Base-by-base conservation (phyloP, 1,284 basidiomycete genomes). In the Trichosporon sp. region DNA sequence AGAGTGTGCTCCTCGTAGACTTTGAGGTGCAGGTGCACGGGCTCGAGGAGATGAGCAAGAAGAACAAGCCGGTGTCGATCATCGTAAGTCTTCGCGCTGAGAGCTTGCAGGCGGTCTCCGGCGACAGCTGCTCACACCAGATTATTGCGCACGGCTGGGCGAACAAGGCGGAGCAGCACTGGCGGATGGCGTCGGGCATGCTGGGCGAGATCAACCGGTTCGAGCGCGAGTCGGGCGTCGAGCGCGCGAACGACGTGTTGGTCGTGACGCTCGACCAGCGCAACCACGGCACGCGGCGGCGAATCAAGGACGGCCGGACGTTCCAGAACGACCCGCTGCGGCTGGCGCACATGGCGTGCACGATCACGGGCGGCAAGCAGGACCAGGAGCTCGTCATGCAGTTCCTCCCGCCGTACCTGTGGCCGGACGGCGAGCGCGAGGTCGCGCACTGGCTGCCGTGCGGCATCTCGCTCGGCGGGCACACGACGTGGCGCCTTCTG, bases 331-430 rank as follows among this genome's bases (percentile, higher is more conserved):
- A 92, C 74, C 85, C 86, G n/a, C 82, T 84, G 2, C 91, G 92
- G 83, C 72, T 81, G 15, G 47, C 44, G 31, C 44, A 47, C 47
- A 65, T 65, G 64, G 64, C 64, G 4, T 51, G 42, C 9, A 65
- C 64, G 21, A 47, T 65, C 42, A 51, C 65, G 31, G 69, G 69
- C 42, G 63, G 65, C 1, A 51, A 58, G 2, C 84, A 86, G 56
- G 94, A 96, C 75, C 87, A 93, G 7, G 89, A 90, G 0, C 90
- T 90, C 81, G 78, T 96, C 66, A 90, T 95, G 72, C 92, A 95
- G 78, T 90, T 92, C 75, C 85, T 96, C 2, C 88, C 90, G 0
- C 78, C 89, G 0, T 91, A 90, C 78, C 81, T 96, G n/a, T 95
- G 91, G 77, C 92, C 92, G 0, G 76, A 84, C 23, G 88, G 85